These are phyloP conservation scores for Monosporascus sp. DNA, from an alignment of 2,329 filamentous ascomycete species.

Conservation along the genomic window DNA sequence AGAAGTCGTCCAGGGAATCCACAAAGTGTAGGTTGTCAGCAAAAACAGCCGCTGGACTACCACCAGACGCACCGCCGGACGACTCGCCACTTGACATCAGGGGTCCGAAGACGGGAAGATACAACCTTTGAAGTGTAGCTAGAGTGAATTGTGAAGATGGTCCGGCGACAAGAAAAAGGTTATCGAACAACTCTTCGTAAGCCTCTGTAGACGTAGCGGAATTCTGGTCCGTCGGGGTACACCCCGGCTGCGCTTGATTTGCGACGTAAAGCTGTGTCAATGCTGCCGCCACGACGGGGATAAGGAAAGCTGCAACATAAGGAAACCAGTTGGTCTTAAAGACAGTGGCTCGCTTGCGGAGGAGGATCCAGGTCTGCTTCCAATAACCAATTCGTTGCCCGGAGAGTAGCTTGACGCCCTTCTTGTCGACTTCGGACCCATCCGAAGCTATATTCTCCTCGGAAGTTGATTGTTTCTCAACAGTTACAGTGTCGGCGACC, in stretches of 20 bases:
- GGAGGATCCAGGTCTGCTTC: constrained; percentile 67
- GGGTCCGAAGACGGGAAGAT: constrained; percentile 35
- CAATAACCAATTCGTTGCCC: constrained; percentile 65
- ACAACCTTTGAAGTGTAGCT: constrained; percentile 25
- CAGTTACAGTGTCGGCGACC: constrained; percentile 4
- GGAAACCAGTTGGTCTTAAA: constrained; percentile 74
- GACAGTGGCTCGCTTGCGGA: constrained; percentile 72
- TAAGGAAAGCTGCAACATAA: constrained; percentile 66
- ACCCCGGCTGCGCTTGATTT: constrained; percentile 22
- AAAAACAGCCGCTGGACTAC: constrained; percentile 13
- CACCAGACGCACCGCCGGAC: constrained; percentile 1
- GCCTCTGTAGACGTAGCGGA: constrained; percentile 31
- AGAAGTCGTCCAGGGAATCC: constrained; percentile 63
- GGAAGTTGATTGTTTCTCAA: constrained; percentile 18
- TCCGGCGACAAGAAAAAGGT: constrained; percentile 37
- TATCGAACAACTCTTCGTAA: constrained; percentile 27
- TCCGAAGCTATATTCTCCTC: constrained; percentile 14
- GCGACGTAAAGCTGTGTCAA: constrained; percentile 73
- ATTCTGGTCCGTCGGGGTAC: constrained; percentile 25
- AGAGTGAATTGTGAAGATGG: constrained; percentile 37
- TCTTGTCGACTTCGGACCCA: constrained; percentile 22
- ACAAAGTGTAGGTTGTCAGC: constrained; percentile 45
- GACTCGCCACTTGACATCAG: constrained; percentile 3
- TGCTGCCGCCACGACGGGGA: constrained; percentile 75
- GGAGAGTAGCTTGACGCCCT: constrained; percentile 54